A percentile compares a stretch with the other conserved stretches of the same genome.
Evolutionary conservation across 768 basidiomycete genomes (phyloP).

Genomic region (Mycena filopes): DNA sequence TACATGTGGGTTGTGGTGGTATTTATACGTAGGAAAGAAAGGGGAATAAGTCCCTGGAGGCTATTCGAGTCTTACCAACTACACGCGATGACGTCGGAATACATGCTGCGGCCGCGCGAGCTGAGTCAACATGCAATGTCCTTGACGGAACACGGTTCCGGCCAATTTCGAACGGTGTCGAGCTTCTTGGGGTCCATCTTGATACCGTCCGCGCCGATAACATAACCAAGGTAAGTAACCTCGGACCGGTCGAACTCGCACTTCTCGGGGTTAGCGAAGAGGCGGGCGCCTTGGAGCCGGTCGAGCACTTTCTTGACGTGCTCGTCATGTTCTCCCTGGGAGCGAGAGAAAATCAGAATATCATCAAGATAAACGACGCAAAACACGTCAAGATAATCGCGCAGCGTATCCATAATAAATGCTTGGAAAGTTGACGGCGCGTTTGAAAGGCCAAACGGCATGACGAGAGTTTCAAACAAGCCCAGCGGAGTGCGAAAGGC

Average conservation of each 20-base stretch:
- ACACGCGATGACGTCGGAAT: no score
- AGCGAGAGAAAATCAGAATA: constrained; percentile 54
- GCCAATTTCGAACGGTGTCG: constrained; percentile 48
- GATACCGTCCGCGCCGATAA: constrained; percentile 45
- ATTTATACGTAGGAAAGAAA: no score
- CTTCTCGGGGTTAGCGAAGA: constrained; percentile 52
- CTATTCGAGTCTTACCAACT: no score
- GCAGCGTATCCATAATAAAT: constrained; percentile 53
- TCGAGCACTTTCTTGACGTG: constrained; percentile 48
- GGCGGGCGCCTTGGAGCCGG: constrained; percentile 38
- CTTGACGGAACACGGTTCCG: constrained; percentile 41
- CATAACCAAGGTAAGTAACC: constrained; percentile 55
- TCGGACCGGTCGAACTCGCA: constrained; percentile 48
- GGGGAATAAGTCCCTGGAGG: no score
- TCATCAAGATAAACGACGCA: constrained; percentile 57
- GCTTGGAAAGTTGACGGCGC: constrained; percentile 54
- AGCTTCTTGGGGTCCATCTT: constrained; percentile 55
- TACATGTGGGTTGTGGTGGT: no score
- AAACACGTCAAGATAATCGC: constrained; percentile 48
- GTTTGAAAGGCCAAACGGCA: constrained; percentile 52
- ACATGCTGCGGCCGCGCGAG: no score
- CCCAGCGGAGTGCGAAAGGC: no score
- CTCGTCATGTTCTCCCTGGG: constrained; percentile 19
- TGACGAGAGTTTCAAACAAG: constrained; percentile 49
- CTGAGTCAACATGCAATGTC: no score